Percentiles rank a stretch among this genome's conserved stretches.
Conservation (phyloP, 1,284 basidiomycete genomes). For the Lignosus rhinocerotis region DNA sequence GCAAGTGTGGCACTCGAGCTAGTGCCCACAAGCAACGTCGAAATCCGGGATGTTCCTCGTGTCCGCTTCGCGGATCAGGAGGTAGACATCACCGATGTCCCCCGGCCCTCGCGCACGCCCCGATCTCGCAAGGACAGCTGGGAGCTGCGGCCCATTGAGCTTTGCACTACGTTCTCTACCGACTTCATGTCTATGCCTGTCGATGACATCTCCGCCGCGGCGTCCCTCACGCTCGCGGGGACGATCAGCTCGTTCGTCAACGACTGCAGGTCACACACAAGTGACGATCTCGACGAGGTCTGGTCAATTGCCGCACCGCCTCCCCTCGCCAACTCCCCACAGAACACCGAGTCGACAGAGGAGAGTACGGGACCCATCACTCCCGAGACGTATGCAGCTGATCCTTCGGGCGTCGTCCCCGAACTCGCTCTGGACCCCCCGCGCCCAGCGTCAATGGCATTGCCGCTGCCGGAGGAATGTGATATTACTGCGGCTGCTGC, state of each 20-base stretch:
- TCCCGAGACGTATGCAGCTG: constrained; percentile 18
- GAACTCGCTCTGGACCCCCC: constrained; percentile 18
- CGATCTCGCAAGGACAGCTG: constrained; percentile 6
- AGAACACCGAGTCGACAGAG: not conserved
- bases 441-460: not conserved
- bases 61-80: constrained; percentile 1
- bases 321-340: constrained; percentile 2
- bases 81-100: constrained; percentile 14
- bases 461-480: not conserved
- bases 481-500: not conserved
- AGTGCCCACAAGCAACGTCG: not conserved
- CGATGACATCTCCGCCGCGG: constrained; percentile 6
- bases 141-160: constrained; percentile 9
- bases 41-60: not conserved
- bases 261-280: not conserved
- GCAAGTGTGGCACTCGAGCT: not conserved
- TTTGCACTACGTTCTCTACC: constrained; percentile 7
- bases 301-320: constrained; percentile 8
- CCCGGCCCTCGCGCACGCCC: not conserved
- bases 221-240: constrained; percentile 11
- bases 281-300: constrained; percentile 3
- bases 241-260: constrained; percentile 10
- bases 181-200: constrained; percentile 11
- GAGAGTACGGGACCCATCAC: constrained; percentile 25
- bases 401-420: constrained; percentile 11